Conservation (phyloP, 2,329 filamentous ascomycete genomes). For the Fusarium annulatum region DNA sequence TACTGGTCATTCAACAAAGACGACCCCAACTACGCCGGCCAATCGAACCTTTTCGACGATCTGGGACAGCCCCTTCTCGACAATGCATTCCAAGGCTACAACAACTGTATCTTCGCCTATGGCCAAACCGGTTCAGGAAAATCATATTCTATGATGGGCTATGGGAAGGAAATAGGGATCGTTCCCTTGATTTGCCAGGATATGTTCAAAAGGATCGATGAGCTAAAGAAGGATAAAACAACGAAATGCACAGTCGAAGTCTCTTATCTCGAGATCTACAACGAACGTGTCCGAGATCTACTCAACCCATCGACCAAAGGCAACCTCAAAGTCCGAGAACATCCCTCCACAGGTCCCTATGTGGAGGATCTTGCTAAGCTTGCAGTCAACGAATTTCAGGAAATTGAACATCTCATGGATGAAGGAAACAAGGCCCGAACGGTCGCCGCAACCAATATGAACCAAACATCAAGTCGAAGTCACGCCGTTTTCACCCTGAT, state of each 20-base stretch:
- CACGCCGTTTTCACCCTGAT: slow-evolving; percentile 98
- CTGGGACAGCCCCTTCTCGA: slow-evolving; percentile 90
- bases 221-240: slow-evolving; percentile 77
- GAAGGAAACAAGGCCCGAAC: slow-evolving; percentile 99
- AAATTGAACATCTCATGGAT: slow-evolving; percentile 98
- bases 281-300: slow-evolving; percentile 94
- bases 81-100: slow-evolving; percentile 98
- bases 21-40: slow-evolving; percentile 86
- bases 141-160: slow-evolving; percentile 99
- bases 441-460: slow-evolving; percentile 99
- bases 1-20: slow-evolving; percentile 97
- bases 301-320: slow-evolving; percentile 96
- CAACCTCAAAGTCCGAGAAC: slow-evolving; percentile 96
- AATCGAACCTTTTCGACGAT: slow-evolving; percentile 89
- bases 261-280: slow-evolving; percentile 99
- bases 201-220: slow-evolving; percentile 90
- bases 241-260: slow-evolving; percentile 94
- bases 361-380: slow-evolving; percentile 98
- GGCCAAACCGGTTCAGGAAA: slow-evolving; percentile 98
- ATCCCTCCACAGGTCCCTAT: slow-evolving; percentile 96
- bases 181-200: slow-evolving; percentile 97
- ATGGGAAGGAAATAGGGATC: slow-evolving; percentile 93
- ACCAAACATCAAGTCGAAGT: slow-evolving; percentile 97
- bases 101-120: slow-evolving; percentile 99
- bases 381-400: slow-evolving; percentile 90